phyloP scores from a whole-genome alignment of 139 green algal species.

The Medakamo hakoo region DNA sequence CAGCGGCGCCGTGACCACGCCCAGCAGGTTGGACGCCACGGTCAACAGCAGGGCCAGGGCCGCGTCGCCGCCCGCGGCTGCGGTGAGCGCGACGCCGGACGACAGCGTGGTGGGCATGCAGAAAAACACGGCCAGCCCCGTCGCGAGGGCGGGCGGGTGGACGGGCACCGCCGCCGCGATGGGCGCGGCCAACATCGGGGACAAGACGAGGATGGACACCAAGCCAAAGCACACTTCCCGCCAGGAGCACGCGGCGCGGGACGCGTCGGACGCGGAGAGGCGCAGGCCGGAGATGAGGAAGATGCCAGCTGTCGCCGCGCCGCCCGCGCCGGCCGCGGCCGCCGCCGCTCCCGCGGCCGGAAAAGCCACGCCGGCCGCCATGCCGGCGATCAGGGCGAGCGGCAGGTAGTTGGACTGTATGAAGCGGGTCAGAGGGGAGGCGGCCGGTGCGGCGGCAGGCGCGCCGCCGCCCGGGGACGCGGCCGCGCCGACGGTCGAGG shows the following conservation, averaged over 20 bases:
- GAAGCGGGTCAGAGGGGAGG: not conserved
- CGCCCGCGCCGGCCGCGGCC: too few relatives aligned
- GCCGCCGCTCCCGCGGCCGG: too few relatives aligned
- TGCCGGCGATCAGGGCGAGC: not conserved
- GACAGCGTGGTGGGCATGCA: slow-evolving; percentile 57
- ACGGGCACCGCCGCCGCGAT: slow-evolving; percentile 18
- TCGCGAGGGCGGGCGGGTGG: slow-evolving; percentile 17
- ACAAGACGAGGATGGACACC: slow-evolving; percentile 32
- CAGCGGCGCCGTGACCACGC: slow-evolving; percentile 51
- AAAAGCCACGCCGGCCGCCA: not conserved
- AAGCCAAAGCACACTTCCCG: slow-evolving; percentile 9
- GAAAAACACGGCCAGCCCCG: slow-evolving; percentile 50
- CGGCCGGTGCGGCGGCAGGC: too few relatives aligned
- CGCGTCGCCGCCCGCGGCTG: slow-evolving; percentile 39
- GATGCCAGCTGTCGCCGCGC: slow-evolving; percentile 11
- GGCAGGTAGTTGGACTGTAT: not conserved
- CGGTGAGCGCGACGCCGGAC: slow-evolving; percentile 24
- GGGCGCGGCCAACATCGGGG: slow-evolving; percentile 19
- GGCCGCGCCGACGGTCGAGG: not conserved
- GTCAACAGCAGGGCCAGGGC: slow-evolving; percentile 60
- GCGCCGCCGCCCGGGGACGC: not conserved
- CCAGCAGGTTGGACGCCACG: slow-evolving; percentile 49
- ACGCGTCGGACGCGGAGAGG: slow-evolving; percentile 16
- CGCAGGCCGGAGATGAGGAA: slow-evolving; percentile 32
- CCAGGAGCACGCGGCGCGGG: slow-evolving; percentile 6